phyloP scores from a whole-genome alignment of 768 basidiomycete genomes.

The Hydnomerulius pinastri region DNA sequence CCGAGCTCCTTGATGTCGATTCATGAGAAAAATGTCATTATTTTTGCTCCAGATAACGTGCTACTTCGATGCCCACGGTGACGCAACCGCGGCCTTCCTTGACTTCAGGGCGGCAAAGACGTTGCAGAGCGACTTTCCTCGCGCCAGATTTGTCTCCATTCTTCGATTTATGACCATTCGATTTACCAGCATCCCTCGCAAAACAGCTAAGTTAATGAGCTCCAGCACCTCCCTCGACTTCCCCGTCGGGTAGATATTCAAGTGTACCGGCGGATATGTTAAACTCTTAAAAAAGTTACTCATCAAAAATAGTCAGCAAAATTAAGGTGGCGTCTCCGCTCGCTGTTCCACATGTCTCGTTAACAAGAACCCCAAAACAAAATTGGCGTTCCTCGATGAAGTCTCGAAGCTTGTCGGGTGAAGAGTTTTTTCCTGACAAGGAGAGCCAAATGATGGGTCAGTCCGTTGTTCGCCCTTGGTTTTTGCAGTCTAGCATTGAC shows the following conservation, averaged over 20 bases:
- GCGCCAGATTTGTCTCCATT: no score
- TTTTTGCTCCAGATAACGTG: constrained; percentile 1
- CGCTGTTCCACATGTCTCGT: constrained; percentile 9
- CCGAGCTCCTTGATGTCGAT: constrained; percentile 4
- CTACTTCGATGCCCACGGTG: neutral
- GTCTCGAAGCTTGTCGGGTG: neutral
- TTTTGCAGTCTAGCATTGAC: no score
- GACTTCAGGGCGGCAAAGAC: neutral
- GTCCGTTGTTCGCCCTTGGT: neutral
- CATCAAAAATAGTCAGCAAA: neutral
- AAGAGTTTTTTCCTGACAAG: neutral
- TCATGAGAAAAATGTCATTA: neutral
- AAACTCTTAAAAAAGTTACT: no score
- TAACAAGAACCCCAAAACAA: constrained; percentile 9
- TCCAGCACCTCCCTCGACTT: no score
- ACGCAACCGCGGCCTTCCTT: neutral
- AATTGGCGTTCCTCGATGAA: neutral
- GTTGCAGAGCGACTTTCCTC: no score
- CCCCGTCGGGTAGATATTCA: no score
- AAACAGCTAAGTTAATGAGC: no score
- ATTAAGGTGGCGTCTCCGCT: constrained; percentile 4
- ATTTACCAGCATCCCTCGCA: no score
- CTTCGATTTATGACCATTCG: no score
- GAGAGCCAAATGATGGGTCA: neutral
- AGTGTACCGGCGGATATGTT: no score